These are phyloP conservation scores for Cytospora mali DNA, from an alignment of 2,329 filamentous ascomycete species.

Conservation along the genomic window DNA sequence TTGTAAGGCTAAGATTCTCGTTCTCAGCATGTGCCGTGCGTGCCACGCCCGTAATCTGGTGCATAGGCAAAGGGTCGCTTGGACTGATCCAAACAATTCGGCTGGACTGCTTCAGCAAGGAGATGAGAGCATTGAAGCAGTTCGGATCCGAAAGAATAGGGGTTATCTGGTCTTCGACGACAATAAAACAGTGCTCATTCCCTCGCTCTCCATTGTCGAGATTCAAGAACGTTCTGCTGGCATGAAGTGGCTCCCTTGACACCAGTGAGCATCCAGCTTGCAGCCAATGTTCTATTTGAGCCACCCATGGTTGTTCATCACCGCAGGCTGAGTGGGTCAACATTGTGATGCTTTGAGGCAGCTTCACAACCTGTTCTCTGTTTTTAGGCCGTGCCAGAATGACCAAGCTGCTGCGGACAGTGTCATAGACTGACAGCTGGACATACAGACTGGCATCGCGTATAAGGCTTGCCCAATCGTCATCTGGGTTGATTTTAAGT, in stretches of 20 bases:
- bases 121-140: neutral
- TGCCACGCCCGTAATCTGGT: constrained; percentile 30
- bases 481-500: neutral
- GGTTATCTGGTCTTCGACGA: neutral
- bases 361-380: neutral
- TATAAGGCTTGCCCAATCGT: neutral
- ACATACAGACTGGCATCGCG: neutral
- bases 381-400: neutral
- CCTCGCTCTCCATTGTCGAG: neutral
- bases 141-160: constrained; percentile 6
- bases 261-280: neutral
- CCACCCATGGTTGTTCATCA: neutral
- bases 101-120: constrained; percentile 17
- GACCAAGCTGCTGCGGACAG: neutral
- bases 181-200: neutral
- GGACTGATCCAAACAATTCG: constrained; percentile 29
- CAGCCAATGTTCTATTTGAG: neutral
- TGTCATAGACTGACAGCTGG: neutral
- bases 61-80: constrained; percentile 22
- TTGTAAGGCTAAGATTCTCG: constrained; percentile 25
- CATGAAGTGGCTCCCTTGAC: neutral
- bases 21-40: constrained; percentile 32
- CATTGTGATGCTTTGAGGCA: neutral
- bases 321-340: neutral
- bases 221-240: too few relatives aligned